Base-by-base conservation (phyloP, 75 land plant species). In the Ceratopteris richardii region DNA sequence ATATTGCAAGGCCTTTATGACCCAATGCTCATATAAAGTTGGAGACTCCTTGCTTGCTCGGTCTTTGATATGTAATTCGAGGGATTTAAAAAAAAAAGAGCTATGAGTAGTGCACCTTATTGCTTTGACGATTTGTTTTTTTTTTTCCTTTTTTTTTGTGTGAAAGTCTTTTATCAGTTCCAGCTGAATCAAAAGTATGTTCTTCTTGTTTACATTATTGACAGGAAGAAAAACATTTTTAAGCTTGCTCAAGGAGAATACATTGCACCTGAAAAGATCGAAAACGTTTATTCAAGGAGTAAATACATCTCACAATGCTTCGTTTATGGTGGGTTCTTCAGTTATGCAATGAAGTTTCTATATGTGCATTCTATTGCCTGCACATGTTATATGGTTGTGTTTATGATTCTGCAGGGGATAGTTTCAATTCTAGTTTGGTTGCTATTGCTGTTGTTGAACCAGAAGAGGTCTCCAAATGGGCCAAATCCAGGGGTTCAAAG, bases 231-330 rank as follows among this genome's bases (percentile, higher is more conserved):
- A 80, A 95, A 95, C 60, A 95, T 95, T 37, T 95, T 95, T 63
- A 95, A 95, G 82, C 69, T 95, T 75, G 92, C 97, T 26, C 99
- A 95, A 67, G 97, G 99, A 36, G 99, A 95, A 64, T 95, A 95
- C 70, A 90, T 95, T 48, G 99, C 99, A 24, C 97, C 99, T 14
- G 99, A 95, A 74, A 95, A 95, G 72, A 87, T 95, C 50, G 99
- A 95, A 63, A 95, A 90, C 70, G 99, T 90, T 1, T 95, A 95
- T 74, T 74, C 81, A 22, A 78, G 81, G 54, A 82, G 99, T 84
- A 82, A 84, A 29, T 95, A 83, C 64, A 71, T 95, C 56, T 58
- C 77, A 1, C 99, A 95, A 53, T 86, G 96, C 61, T 95, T 95
- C 66, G 71, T 95, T 1, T 84, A 95, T 74, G 99, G 99, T 94